Evolutionary conservation across 225 moss, liverwort and hornwort species (phyloP), one percentile per base, ranked within the genome.

Genomic region (Polytrichum formosum): DNA sequence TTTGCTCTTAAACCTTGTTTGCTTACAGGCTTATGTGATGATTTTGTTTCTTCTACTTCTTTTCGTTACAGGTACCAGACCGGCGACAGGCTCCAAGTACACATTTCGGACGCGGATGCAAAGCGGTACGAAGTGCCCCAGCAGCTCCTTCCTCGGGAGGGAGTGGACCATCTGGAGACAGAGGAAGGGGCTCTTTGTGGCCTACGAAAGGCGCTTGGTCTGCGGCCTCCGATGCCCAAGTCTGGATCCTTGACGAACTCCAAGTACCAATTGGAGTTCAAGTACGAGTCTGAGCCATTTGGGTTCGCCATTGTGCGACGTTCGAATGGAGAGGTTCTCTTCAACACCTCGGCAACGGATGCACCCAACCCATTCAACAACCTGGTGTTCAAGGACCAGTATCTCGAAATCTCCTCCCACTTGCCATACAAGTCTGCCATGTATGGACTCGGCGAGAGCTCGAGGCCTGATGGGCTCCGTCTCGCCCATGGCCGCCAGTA

Each of bases 361-460:
- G 61, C 53, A 33, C 68, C 75, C 29, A 63, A 33, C 26, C 7
- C 5, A 16, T 89, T 85, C 61, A 85, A 87, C 22, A 86, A 77
- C 46, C 64, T 93, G 82, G 79, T 93, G 7, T 96, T 93, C 84
- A 87, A 93, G 78, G 93, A 96, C n/a, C 88, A 90, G 78, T 96
- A 93, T 69, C 61, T 96, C 61, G 96, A 96, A 73, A 76, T 96
- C 59, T 90, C 93, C 0, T 90, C 96, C 16, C 74, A 80, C 63
- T 75, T 96, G 20, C 93, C 93, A 2, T 54, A 72, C 55, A 69
- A 80, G 29, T 85, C 93, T 21, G 77, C 88, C 7, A 70, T 96
- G 4, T 91, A 86, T 64, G 96, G 96, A 53, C 63, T 96, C 46
- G 96, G 93, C 20, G 96, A 96, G 81, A 93, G 96, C 78, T 89